Evolutionary conservation across 345 rosid genomes (phyloP).

Genomic region (Linum usitatissimum): DNA sequence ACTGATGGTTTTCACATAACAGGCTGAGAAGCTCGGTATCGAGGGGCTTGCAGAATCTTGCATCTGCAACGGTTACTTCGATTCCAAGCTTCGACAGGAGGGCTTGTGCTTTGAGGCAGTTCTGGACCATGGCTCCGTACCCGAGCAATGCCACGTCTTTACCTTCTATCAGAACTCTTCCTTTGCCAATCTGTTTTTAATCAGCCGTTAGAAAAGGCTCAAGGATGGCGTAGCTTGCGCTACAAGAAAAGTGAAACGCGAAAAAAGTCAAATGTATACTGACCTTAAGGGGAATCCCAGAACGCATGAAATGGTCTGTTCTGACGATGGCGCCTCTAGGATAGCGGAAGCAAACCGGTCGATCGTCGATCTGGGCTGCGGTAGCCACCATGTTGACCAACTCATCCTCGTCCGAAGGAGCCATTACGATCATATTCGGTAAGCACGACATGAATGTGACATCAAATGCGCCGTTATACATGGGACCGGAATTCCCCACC

Average conservation of each 20-base stretch:
- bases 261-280: neutral
- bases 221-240: too few species aligned
- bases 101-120: slow-evolving; percentile 70
- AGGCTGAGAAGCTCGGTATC: slow-evolving; percentile 63
- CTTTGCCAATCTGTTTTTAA: slow-evolving; percentile 61
- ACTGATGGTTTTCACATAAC: slow-evolving; percentile 55
- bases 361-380: slow-evolving; percentile 57
- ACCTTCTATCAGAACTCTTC: slow-evolving; percentile 65
- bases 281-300: slow-evolving; percentile 65
- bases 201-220: too few species aligned
- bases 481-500: slow-evolving; percentile 85
- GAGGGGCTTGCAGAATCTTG: slow-evolving; percentile 93
- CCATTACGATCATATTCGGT: slow-evolving; percentile 97
- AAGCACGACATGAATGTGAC: slow-evolving; percentile 88
- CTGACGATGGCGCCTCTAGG: slow-evolving; percentile 67
- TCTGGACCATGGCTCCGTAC: slow-evolving; percentile 88
- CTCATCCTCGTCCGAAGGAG: slow-evolving; percentile 84
- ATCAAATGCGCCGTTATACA: slow-evolving; percentile 79
- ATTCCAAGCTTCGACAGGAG: slow-evolving; percentile 77
- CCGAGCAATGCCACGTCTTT: slow-evolving; percentile 83
- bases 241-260: too few species aligned
- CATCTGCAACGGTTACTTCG: slow-evolving; percentile 81
- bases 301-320: slow-evolving; percentile 28
- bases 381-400: slow-evolving; percentile 86
- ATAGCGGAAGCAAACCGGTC: slow-evolving; percentile 78